Evolutionary conservation across 306 rosid genomes (phyloP).

Genomic region (Mimosa pudica): DNA sequence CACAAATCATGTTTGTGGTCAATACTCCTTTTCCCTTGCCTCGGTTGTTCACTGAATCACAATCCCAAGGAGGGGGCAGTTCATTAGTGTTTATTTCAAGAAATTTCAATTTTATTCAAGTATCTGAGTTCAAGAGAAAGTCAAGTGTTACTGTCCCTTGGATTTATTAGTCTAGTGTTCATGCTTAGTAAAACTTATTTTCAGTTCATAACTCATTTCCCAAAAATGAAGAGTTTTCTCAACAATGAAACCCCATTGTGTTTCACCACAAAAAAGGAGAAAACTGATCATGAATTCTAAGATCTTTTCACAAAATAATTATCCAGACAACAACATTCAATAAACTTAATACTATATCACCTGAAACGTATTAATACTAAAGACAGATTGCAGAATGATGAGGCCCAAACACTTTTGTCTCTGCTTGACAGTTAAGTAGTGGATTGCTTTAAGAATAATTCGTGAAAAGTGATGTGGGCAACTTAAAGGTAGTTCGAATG

Average conservation of each 20-base stretch:
- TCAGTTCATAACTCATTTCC: not conserved
- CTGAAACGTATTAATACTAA: not conserved
- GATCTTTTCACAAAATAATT: not conserved
- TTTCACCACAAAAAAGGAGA: not conserved
- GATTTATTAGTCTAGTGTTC: not conserved
- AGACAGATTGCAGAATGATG: not conserved
- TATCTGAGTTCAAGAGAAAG: no score
- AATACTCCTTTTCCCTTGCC: no score
- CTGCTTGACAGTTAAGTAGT: not conserved
- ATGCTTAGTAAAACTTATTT: not conserved
- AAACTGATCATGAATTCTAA: not conserved
- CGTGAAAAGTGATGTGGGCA: not conserved
- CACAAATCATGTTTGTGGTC: no score
- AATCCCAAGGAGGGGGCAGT: not conserved
- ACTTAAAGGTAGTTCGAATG: not conserved
- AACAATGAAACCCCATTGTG: not conserved
- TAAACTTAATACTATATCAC: not conserved
- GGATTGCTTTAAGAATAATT: not conserved
- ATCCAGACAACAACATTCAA: not conserved
- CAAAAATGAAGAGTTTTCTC: not conserved
- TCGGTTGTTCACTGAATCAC: no score
- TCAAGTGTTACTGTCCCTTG: not conserved
- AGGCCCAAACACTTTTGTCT: not conserved
- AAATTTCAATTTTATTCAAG: no score
- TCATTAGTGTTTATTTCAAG: no score